Evolutionary conservation across 441 rosid genomes (phyloP), one percentile per base, ranked within the genome.

Genomic region (Isatis lusitanica): DNA sequence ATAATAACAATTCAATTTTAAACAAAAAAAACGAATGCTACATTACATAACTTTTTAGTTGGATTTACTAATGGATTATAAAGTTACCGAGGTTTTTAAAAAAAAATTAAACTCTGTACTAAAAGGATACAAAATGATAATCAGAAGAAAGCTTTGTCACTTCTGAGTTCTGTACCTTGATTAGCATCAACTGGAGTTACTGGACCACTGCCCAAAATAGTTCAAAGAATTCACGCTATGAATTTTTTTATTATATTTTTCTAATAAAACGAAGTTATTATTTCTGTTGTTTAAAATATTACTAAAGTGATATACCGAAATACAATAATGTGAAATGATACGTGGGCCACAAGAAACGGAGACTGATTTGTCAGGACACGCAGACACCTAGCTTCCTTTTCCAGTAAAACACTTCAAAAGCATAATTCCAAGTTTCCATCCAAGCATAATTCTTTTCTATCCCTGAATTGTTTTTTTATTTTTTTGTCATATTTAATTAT

Each of bases 281-380:
- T 52, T 6, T 52, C 6, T 21, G 26, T n/a, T 53, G 63, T 56
- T 17, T 47, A 57, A 47, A 26, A 52, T 30, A 53, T 18, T 21
- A n/a, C 11, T 35, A 38, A 24, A 58, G 1, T 42, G 43, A 35
- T 58, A 39, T 50, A 51, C 51, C 39, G 61, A 24, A 30, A 59
- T 66, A 36, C 62, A 61, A 68, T 61, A 61, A 68, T 52, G 69
- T 3, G 59, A 52, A 66, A 62, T 52, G 35, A 62, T 15, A 68
- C 70, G 79, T 75, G 79, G 65, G 55, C 66, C 79, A 70, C 75
- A 70, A 76, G 79, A 56, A 63, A 70, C 26, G 71, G 66, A 75
- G 74, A 69, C 55, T 63, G 75, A 70, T 56, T 46, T 75, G 79
- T 75, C 79, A 67, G 68, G 15, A 68, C 35, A 35, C 51, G 69